Conservation (phyloP, 768 basidiomycete genomes). For the Phylloporus arenicola region DNA sequence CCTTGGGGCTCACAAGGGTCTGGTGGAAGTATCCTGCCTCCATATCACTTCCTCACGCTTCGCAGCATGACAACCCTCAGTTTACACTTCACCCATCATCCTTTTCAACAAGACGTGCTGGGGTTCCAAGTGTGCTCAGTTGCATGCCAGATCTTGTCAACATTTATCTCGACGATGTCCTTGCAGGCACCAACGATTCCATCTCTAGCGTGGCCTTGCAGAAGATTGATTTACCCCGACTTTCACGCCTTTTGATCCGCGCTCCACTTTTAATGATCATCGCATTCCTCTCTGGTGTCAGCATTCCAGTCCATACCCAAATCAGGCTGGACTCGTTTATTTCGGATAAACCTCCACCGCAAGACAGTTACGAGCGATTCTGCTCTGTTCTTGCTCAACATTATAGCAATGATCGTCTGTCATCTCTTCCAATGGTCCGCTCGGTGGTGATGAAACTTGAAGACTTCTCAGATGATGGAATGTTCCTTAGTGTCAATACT, state of each 20-base stretch:
- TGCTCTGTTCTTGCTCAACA: neutral
- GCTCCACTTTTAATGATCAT: constrained; percentile 6
- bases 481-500: neutral
- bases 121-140: constrained; percentile 30
- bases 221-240: no score
- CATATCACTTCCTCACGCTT: neutral
- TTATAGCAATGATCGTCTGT: neutral
- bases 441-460: neutral
- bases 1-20: neutral
- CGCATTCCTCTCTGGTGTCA: constrained; percentile 3
- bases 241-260: neutral
- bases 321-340: neutral
- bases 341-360: neutral
- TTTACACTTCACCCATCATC: constrained; percentile 19
- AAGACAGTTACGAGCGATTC: neutral
- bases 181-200: constrained; percentile 11
- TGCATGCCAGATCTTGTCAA: constrained; percentile 31
- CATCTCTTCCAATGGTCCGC: neutral
- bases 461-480: neutral
- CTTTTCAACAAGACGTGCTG: constrained; percentile 19
- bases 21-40: neutral
- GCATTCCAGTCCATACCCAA: neutral
- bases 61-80: constrained; percentile 31
- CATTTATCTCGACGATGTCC: constrained; percentile 29
- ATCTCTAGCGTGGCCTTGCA: neutral